Evolutionary conservation across 2,329 filamentous ascomycete genomes (phyloP), one percentile per base, ranked within the genome.

Genomic region (Xylaria hypoxylon): DNA sequence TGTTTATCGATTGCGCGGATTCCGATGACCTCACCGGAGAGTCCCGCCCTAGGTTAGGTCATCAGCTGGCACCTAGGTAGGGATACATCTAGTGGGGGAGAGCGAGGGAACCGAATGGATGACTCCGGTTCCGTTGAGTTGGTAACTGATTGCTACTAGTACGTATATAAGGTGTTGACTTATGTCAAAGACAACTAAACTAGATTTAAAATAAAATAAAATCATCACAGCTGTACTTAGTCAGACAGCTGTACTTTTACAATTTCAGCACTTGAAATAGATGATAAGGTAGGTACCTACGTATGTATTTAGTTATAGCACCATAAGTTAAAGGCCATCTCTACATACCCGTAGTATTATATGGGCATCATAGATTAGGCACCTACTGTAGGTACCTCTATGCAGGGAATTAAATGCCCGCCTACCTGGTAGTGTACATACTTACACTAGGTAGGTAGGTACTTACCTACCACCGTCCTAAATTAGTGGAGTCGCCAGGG

Each of bases 11-110:
- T 69, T 68, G 59, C 57, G 52, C 56, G 42, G 52, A 56, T 61
- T 15, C 62, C 58, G 67, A 71, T 71, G 69, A 71, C 69, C 69
- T 71, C 69, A 71, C 69, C 62, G 33, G 45, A 15, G 24, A 35
- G 17, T 28, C 35, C 64, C 40, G 45, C 53, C 50, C 15, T 50
- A 17, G n/a, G 52, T 38, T 28, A 13, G 47, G 26, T 2, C 44
- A 55, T 62, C 59, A 62, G 40, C 59, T 48, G 38, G 51, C 51
- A 31, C 28, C 10, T 35, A n/a, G n/a, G n/a, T n/a, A n/a, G 45
- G 45, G 11, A 28, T 24, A 4, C 7, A 22, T 10, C 11, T 26
- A 47, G 24, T 44, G 15, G 15, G 24, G 6, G 15, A 33, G 31
- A 33, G 31, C 31, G 19, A 44, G 56, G n/a, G n/a, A n/a, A 31